A percentile compares a stretch with the other conserved stretches of the same genome.
Conservation (phyloP, 228 moss, liverwort and hornwort genomes). For the Sphagnum magellanicum region DNA sequence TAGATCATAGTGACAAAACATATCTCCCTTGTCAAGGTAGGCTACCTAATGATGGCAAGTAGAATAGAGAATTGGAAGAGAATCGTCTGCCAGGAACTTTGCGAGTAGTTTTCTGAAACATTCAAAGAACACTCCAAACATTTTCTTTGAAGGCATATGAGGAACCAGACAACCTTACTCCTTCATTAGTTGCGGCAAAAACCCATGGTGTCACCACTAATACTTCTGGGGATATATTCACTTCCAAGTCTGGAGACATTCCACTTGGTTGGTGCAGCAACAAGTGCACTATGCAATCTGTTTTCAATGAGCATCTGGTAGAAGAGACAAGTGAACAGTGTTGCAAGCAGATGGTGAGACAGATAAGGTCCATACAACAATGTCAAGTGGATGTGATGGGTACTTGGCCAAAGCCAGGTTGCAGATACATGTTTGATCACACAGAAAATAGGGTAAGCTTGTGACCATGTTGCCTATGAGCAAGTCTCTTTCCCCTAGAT, state of each 20-base stretch:
- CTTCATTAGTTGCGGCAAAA: conserved; percentile 24
- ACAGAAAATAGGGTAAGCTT: conserved; percentile 54
- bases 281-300: conserved; percentile 37
- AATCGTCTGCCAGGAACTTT: conserved; percentile 36
- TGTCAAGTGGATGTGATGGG: conserved; percentile 55
- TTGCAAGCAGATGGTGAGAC: conserved; percentile 51
- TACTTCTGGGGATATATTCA: conserved; percentile 42
- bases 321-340: conserved; percentile 20
- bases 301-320: conserved; percentile 54
- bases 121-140: conserved; percentile 13
- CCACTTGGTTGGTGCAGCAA: conserved; percentile 60
- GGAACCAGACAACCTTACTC: conserved; percentile 40
- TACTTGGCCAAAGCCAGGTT: conserved; percentile 38
- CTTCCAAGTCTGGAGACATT: conserved; percentile 51
- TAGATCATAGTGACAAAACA: neutral
- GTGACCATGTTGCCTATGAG: neutral
- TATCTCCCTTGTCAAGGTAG: conserved; percentile 21
- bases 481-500: too few relatives aligned
- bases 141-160: conserved; percentile 18
- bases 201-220: conserved; percentile 29
- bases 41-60: conserved; percentile 43
- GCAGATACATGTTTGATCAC: conserved; percentile 67
- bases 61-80: conserved; percentile 35
- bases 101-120: conserved; percentile 11
- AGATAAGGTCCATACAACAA: conserved; percentile 53